phyloP scores from a whole-genome alignment of 192 early-diverging fungal species.

The Backusella sp. region DNA sequence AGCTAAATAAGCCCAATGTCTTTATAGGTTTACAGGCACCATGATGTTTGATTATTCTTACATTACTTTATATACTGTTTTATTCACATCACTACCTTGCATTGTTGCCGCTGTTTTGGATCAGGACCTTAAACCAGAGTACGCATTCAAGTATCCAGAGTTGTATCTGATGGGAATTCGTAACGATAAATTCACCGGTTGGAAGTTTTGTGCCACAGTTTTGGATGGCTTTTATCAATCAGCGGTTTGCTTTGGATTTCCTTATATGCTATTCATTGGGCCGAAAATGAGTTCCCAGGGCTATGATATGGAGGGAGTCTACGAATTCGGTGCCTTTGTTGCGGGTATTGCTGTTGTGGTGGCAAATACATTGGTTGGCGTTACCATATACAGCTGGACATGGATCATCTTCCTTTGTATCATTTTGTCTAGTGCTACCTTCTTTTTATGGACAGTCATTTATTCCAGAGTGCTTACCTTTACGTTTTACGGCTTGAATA shows the following conservation, averaged over 20 bases:
- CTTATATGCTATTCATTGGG: conserved; percentile 48
- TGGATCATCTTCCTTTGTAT: conserved; percentile 58
- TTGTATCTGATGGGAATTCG: conserved; percentile 68
- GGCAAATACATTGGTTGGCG: conserved; percentile 75
- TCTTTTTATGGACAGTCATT: conserved; percentile 59
- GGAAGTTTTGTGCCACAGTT: conserved; percentile 58
- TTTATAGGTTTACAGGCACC: conserved; percentile 63
- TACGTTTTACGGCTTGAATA: conserved; percentile 26
- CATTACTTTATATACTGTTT: conserved; percentile 73
- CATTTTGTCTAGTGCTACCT: conserved; percentile 49
- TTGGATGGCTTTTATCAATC: conserved; percentile 66
- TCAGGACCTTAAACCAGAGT: conserved; percentile 61
- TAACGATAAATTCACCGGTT: conserved; percentile 58
- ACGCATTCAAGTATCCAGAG: conserved; percentile 63
- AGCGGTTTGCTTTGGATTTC: conserved; percentile 53
- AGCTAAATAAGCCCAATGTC: background rate
- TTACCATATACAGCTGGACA: conserved; percentile 78
- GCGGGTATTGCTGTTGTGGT: conserved; percentile 71
- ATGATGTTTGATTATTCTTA: conserved; percentile 77
- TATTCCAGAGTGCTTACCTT: conserved; percentile 45
- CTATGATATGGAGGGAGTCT: conserved; percentile 50
- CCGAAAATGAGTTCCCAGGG: conserved; percentile 38
- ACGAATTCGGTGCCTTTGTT: conserved; percentile 66
- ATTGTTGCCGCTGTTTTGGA: conserved; percentile 70
- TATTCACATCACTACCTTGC: conserved; percentile 73